Conservation (phyloP, 805 yeast species). For the Zygoascus biomembranicola region DNA sequence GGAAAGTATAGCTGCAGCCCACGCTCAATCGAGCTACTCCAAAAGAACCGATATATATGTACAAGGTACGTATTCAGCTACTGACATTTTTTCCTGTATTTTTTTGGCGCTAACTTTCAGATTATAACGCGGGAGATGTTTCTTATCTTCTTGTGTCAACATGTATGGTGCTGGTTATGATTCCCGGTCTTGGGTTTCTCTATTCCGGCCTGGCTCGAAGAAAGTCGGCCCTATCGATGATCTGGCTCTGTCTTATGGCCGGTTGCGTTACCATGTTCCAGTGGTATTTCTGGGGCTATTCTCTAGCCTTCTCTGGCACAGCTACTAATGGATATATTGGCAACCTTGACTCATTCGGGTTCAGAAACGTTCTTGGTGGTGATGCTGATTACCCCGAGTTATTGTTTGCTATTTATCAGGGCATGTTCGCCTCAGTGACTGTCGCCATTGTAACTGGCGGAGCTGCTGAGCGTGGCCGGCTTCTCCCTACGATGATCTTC, state of each 20-base stretch:
- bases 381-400: conserved; percentile 60
- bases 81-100: background rate
- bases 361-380: conserved; percentile 56
- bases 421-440: conserved; percentile 89
- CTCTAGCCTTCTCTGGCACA: conserved; percentile 74
- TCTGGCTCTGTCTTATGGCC: conserved; percentile 71
- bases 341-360: conserved; percentile 73
- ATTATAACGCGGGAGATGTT: conserved; percentile 33
- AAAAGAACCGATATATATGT: background rate
- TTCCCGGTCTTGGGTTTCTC: conserved; percentile 88
- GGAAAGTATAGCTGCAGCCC: background rate
- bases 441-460: conserved; percentile 88
- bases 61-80: background rate
- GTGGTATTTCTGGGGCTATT: conserved; percentile 99
- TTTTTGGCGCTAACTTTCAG: background rate
- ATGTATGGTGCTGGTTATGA: conserved; percentile 73
- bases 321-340: conserved; percentile 86
- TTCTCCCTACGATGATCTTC: conserved; percentile 76
- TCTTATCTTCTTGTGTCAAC: conserved; percentile 31
- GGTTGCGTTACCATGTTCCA: conserved; percentile 70
- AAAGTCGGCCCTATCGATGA: conserved; percentile 79
- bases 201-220: conserved; percentile 88
- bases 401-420: conserved; percentile 78
- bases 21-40: background rate
- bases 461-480: conserved; percentile 85